Conservation (phyloP, 805 yeast genomes). For the Kuraishia ogatae region DNA sequence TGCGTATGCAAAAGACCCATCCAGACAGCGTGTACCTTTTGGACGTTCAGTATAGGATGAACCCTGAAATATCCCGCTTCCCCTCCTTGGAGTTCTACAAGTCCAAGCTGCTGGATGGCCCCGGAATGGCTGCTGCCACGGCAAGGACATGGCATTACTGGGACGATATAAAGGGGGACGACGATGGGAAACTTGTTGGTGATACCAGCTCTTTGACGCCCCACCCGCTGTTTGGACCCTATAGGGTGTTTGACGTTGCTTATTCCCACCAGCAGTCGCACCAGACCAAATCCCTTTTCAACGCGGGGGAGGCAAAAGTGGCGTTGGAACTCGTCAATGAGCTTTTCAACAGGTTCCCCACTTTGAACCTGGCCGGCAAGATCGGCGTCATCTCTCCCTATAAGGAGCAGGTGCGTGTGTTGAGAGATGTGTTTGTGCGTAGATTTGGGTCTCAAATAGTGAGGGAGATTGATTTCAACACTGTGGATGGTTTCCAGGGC, state of each 20-base stretch:
- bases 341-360: conserved; percentile 40
- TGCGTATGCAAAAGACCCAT: conserved; percentile 74
- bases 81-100: conserved; percentile 82
- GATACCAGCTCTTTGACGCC: conserved; percentile 61
- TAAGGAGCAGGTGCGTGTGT: conserved; percentile 67
- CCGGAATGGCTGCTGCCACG: conserved; percentile 52
- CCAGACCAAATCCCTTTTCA: conserved; percentile 62
- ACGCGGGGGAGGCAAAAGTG: conserved; percentile 60
- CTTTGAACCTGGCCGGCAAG: conserved; percentile 51
- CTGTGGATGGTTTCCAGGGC: conserved; percentile 97
- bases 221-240: conserved; percentile 53
- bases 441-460: conserved; percentile 56
- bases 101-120: conserved; percentile 70
- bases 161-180: neutral
- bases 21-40: conserved; percentile 58
- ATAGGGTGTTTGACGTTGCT: conserved; percentile 63
- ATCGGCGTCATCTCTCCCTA: conserved; percentile 94
- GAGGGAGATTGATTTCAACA: conserved; percentile 74
- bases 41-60: conserved; percentile 96
- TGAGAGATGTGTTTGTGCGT: conserved; percentile 48
- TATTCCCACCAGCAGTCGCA: conserved; percentile 63
- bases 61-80: conserved; percentile 80
- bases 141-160: conserved; percentile 65
- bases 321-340: conserved; percentile 59
- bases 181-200: conserved; percentile 4